A percentile compares a stretch with the other conserved stretches of the same genome.
phyloP scores from a whole-genome alignment of 352 stramenopile genomes.

The Phytophthora chlamydospora region DNA sequence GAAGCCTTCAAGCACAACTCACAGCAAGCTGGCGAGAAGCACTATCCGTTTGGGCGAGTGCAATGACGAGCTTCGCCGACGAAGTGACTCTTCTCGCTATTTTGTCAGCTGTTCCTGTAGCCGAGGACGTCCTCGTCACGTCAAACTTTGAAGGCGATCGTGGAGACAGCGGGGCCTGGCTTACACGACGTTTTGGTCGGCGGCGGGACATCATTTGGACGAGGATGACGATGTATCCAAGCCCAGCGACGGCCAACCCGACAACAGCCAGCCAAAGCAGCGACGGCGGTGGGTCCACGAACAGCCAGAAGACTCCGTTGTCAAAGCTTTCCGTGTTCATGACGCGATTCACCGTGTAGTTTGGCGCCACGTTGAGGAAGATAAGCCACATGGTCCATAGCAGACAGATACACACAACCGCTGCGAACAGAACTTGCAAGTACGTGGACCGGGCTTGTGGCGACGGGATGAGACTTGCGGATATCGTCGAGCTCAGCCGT shows the following conservation, averaged over 20 bases:
- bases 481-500: slow-evolving; percentile 5
- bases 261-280: slow-evolving; percentile 18
- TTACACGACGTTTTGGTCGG: slow-evolving; percentile 14
- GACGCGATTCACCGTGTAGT: slow-evolving; percentile 33
- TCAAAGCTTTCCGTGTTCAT: slow-evolving; percentile 42
- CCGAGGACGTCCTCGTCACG: neutral
- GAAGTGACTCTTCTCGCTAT: no score
- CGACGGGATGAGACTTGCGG: slow-evolving; percentile 4
- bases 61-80: no score
- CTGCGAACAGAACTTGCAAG: slow-evolving; percentile 17
- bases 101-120: neutral
- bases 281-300: slow-evolving; percentile 22
- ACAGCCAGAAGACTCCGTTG: slow-evolving; percentile 40
- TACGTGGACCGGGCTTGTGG: slow-evolving; percentile 8
- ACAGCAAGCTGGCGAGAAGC: no score
- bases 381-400: slow-evolving; percentile 37
- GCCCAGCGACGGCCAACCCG: slow-evolving; percentile 15
- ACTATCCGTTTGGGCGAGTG: no score
- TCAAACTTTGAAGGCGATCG: neutral
- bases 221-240: slow-evolving; percentile 24
- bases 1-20: no score
- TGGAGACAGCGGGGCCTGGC: neutral
- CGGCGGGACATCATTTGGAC: slow-evolving; percentile 12
- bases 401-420: slow-evolving; percentile 20
- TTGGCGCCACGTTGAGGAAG: slow-evolving; percentile 26